A percentile compares a stretch with the other conserved stretches of the same genome.
These are phyloP conservation scores for Fusarium clavum DNA, from an alignment of 2,329 filamentous ascomycete genomes.

Conservation along the genomic window DNA sequence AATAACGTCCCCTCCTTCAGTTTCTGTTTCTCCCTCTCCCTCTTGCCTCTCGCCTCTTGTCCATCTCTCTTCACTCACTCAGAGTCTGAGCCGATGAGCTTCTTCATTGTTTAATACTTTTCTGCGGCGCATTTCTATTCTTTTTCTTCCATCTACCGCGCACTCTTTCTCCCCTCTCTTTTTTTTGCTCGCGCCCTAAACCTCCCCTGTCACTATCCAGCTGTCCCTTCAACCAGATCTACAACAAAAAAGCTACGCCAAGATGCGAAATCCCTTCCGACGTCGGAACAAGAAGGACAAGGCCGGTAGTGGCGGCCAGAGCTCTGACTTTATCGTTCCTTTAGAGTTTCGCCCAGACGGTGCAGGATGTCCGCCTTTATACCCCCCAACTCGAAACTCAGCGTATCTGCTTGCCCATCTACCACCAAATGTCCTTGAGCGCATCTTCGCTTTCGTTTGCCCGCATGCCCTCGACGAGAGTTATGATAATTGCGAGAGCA, in stretches of 20 bases:
- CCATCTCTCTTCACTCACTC: slow-evolving; percentile 4
- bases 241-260: slow-evolving; percentile 27
- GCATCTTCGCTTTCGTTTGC: slow-evolving; percentile 85
- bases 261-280: slow-evolving; percentile 54
- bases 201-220: slow-evolving; percentile 12
- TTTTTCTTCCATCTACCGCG: slow-evolving; percentile 5
- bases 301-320: slow-evolving; percentile 41
- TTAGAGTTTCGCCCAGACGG: slow-evolving; percentile 47
- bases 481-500: slow-evolving; percentile 86
- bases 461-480: slow-evolving; percentile 82
- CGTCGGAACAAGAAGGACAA: slow-evolving; percentile 54
- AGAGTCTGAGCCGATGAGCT: slow-evolving; percentile 6
- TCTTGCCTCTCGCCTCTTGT: slow-evolving; percentile 22
- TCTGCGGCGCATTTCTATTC: slow-evolving; percentile 5
- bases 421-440: slow-evolving; percentile 75
- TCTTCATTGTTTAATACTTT: slow-evolving; percentile 8
- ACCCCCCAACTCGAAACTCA: slow-evolving; percentile 56
- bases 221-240: slow-evolving; percentile 14
- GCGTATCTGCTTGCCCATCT: slow-evolving; percentile 64
- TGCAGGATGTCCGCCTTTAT: slow-evolving; percentile 44
- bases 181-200: slow-evolving; percentile 5
- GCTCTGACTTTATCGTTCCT: slow-evolving; percentile 44
- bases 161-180: slow-evolving; percentile 5
- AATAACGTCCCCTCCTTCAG: slow-evolving; percentile 31
- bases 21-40: slow-evolving; percentile 9